These are phyloP conservation scores for Tanacetum coccineum DNA, from an alignment of 129 eudicot genomes.

Conservation along the genomic window DNA sequence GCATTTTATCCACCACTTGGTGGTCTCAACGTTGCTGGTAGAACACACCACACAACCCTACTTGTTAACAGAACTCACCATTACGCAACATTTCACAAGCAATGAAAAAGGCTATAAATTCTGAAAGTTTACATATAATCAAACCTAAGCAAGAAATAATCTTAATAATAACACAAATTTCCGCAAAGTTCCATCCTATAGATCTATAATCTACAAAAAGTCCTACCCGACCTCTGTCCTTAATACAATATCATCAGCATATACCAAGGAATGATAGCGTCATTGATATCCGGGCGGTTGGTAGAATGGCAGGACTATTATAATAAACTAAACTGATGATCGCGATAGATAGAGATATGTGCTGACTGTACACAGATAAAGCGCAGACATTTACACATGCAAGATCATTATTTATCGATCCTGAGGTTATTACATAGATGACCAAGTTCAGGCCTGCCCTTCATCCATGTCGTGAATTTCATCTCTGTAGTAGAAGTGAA, in stretches of 20 bases:
- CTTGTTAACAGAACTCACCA: background rate
- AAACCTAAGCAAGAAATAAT: constrained; percentile 20
- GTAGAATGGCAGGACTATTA: constrained; percentile 3
- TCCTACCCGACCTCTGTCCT: constrained; percentile 27
- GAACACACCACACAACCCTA: no score
- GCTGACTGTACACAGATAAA: constrained; percentile 19
- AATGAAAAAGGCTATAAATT: no score
- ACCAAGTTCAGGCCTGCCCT: constrained; percentile 87
- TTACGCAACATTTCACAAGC: background rate
- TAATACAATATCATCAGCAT: constrained; percentile 32
- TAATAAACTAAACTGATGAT: constrained; percentile 13
- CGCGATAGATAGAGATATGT: background rate
- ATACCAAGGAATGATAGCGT: constrained; percentile 28
- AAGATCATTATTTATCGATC: constrained; percentile 48
- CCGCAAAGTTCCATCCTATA: constrained; percentile 17
- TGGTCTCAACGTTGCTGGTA: no score
- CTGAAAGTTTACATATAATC: background rate
- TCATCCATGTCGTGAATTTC: constrained; percentile 66
- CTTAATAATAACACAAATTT: constrained; percentile 18
- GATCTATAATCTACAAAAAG: constrained; percentile 23
- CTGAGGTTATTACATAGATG: constrained; percentile 87
- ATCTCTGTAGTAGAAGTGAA: constrained; percentile 41
- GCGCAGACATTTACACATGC: constrained; percentile 20
- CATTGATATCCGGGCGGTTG: constrained; percentile 31
- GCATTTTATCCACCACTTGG: no score